A percentile compares a stretch with the other conserved stretches of the same genome.
These are phyloP conservation scores for Arthroderma sp. DNA, from an alignment of 2,329 filamentous ascomycete genomes.

Conservation along the genomic window DNA sequence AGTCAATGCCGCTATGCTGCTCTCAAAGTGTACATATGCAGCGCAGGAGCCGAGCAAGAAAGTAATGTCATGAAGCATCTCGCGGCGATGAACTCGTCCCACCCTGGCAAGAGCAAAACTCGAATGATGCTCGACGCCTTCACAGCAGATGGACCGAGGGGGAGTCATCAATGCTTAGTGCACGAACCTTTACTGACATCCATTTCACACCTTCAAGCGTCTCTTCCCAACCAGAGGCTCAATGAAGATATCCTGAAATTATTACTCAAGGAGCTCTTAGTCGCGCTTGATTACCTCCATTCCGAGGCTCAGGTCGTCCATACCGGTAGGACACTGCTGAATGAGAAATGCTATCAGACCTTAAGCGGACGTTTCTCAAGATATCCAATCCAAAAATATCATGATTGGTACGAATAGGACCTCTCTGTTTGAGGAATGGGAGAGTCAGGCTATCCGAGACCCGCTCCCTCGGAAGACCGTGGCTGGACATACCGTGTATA, in stretches of 20 bases:
- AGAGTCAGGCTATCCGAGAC: slow-evolving; percentile 12
- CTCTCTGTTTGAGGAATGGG: slow-evolving; percentile 13
- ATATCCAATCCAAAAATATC: slow-evolving; percentile 20
- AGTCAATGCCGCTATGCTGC: slow-evolving; percentile 1
- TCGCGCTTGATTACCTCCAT: slow-evolving; percentile 6
- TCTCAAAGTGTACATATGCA: slow-evolving; percentile 6
- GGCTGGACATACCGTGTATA: slow-evolving; percentile 14
- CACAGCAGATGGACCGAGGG: background rate
- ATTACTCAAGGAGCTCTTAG: slow-evolving; percentile 3
- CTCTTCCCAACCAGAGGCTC: background rate
- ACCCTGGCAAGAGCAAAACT: slow-evolving; percentile 4
- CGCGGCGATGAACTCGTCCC: background rate
- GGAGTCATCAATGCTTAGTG: slow-evolving; percentile 6
- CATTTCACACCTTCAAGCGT: slow-evolving; percentile 3
- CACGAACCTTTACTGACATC: slow-evolving; percentile 4
- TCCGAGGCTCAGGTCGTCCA: slow-evolving; percentile 7
- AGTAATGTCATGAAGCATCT: slow-evolving; percentile 2
- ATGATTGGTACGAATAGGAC: slow-evolving; percentile 15
- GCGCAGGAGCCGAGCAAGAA: background rate
- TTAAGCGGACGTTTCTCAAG: background rate
- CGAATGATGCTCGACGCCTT: slow-evolving; percentile 7
- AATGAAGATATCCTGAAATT: slow-evolving; percentile 2
- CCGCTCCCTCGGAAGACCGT: slow-evolving; percentile 14
- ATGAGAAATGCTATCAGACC: background rate
- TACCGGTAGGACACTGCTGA: slow-evolving; percentile 3